Base-by-base conservation (phyloP, 495 filamentous ascomycete genomes). In the Tetracladium setigerum region DNA sequence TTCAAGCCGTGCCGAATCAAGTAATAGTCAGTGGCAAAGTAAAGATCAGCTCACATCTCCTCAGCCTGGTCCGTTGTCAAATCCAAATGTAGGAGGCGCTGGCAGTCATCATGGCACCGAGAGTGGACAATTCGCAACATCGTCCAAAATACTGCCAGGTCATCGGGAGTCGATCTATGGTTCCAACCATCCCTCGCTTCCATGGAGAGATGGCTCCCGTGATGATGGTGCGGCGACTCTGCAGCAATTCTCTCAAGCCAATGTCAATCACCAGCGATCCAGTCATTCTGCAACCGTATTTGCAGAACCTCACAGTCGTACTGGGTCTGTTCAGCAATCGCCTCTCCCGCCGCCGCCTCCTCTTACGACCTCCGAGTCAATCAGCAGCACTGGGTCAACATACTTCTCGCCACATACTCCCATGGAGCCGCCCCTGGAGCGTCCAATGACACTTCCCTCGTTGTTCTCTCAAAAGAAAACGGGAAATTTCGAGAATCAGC, bases 401-500 rank as follows among this genome's bases (percentile, higher is more conserved):
- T 56, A 45, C 36, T 53, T 53, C 10, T 45, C 41, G 30, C 57
- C 57, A 4, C 55, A 47, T 1, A 57, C 52, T 1, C 54, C 58
- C 9, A 35, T 57, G 46, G 58, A 61, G 31, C 54, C 55, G 8
- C 45, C 54, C 30, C 34, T 55, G 4, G 58, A 61, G 19, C 47
- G 58, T n/a, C 30, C 55, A 33, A 38, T 58, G 5, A 43, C 58
- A 10, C 52, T 61, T n/a, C 55, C 58, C 2, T 19, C 52, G 1
- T 13, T 52, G 12, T 61, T 48, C 37, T 19, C 50, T 17, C 51
- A 52, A 18, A 61, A 56, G 35, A 40, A 44, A 8, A 16, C 36
- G 16, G 42, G 34, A 11, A 47, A 17, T n/a, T 55, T 31, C 34
- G 58, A 61, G 2, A 51, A 47, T 19, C 55, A 61, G 30, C 50